Evolutionary conservation across 495 filamentous ascomycete genomes (phyloP).

Genomic region (Penicillium pulvis): DNA sequence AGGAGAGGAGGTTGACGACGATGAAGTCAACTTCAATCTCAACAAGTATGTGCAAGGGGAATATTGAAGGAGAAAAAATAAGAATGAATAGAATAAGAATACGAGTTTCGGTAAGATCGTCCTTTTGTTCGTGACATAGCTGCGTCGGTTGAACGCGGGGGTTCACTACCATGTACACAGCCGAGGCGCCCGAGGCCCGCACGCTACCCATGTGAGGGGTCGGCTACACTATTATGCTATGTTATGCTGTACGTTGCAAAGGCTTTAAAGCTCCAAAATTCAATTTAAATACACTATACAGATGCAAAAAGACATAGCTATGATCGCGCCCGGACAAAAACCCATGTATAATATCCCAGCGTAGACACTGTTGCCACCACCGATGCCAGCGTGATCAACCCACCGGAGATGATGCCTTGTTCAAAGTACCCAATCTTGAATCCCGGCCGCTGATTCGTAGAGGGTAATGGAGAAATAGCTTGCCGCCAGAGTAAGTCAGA

Average conservation of each 20-base stretch:
- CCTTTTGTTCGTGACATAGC: conserved; percentile 17
- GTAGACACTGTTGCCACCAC: conserved; percentile 28
- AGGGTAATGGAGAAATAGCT: conserved; percentile 36
- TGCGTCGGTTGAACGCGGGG: conserved; percentile 41
- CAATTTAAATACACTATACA: background rate
- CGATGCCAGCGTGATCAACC: conserved; percentile 29
- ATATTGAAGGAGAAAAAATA: background rate
- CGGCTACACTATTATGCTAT: background rate
- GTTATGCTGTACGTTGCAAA: background rate
- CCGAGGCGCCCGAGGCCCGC: conserved; percentile 33
- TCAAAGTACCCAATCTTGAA: conserved; percentile 54
- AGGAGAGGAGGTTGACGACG: background rate
- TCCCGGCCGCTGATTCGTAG: conserved; percentile 38
- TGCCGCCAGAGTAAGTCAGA: conserved; percentile 28
- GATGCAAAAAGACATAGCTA: conserved; percentile 3
- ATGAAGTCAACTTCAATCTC: background rate
- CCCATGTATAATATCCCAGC: conserved; percentile 34
- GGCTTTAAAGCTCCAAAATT: background rate
- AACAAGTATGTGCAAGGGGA: background rate
- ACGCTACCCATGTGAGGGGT: conserved; percentile 7
- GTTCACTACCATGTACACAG: background rate
- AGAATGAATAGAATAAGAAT: background rate
- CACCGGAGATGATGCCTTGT: conserved; percentile 50
- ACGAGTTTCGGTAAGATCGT: background rate
- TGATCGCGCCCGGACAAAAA: conserved; percentile 19